Evolutionary conservation across 257 asterid species (phyloP).

Genomic region (Penstemon davidsonii): DNA sequence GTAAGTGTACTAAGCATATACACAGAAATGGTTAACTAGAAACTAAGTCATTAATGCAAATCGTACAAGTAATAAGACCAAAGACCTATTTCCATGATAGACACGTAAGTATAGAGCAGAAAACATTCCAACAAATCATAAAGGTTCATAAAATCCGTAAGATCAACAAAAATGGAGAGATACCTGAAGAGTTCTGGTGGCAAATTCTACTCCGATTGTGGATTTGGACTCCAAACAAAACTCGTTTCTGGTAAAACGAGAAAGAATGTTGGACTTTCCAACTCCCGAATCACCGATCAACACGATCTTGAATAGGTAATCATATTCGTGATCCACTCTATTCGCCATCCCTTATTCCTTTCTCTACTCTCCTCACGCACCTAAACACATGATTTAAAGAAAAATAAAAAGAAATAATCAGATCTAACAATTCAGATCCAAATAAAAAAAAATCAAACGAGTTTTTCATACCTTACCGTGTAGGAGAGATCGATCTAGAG

Average conservation of each 20-base stretch:
- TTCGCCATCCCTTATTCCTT: constrained; percentile 1
- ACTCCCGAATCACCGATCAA: constrained; percentile 23
- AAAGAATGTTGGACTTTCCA: constrained; percentile 19
- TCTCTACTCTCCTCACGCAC: too few species aligned
- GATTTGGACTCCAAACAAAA: constrained; percentile 20
- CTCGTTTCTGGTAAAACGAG: constrained; percentile 22
- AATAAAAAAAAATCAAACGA: neutral
- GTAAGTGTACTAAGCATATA: too few species aligned
- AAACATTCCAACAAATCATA: too few species aligned
- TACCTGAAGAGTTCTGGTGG: constrained; percentile 22
- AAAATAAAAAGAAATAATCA: neutral
- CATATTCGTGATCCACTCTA: constrained; percentile 22
- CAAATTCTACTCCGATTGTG: constrained; percentile 21
- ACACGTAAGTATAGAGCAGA: too few species aligned
- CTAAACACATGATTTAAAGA: neutral
- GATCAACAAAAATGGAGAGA: too few species aligned
- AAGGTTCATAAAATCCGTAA: too few species aligned
- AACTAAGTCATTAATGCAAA: too few species aligned
- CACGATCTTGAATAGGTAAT: constrained; percentile 20
- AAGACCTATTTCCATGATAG: too few species aligned
- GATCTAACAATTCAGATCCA: neutral
- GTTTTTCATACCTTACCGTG: neutral
- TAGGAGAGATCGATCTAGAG: too few species aligned
- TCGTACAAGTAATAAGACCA: too few species aligned
- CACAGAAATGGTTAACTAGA: too few species aligned